Percentiles rank a stretch among this genome's conserved stretches.
Conservation (phyloP, 139 green algal genomes). For the Chlorella sp. region DNA sequence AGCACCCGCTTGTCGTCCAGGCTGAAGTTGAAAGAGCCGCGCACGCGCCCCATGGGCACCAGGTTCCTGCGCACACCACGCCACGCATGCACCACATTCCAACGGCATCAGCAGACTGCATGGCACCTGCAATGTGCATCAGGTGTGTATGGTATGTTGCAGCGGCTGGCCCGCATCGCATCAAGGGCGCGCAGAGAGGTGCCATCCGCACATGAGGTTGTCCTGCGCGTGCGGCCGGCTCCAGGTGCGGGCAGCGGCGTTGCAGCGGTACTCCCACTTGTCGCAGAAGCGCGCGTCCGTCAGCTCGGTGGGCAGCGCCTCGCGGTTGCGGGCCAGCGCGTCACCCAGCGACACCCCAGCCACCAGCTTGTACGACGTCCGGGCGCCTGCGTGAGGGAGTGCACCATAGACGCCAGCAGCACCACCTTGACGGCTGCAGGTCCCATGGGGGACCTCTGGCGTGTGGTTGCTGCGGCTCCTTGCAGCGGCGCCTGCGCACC, state of each 20-base stretch:
- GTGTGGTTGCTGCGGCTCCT: too few relatives aligned
- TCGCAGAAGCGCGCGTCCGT: conserved; percentile 51
- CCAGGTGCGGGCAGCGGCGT: conserved; percentile 78
- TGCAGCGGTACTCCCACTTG: conserved; percentile 67
- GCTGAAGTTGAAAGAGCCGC: conserved; percentile 79
- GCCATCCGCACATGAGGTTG: conserved; percentile 77
- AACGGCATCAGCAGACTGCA: too few relatives aligned
- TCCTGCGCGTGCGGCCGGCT: conserved; percentile 77
- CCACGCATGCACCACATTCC: not conserved
- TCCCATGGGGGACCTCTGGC: too few relatives aligned
- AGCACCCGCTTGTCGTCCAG: conserved; percentile 81
- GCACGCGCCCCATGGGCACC: conserved; percentile 68
- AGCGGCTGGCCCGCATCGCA: too few relatives aligned
- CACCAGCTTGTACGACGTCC: conserved; percentile 74
- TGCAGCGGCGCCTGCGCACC: too few relatives aligned
- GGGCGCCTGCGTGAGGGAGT: conserved; percentile 38
- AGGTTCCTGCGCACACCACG: conserved; percentile 58
- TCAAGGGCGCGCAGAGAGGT: too few relatives aligned
- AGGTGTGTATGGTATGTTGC: too few relatives aligned
- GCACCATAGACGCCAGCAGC: too few relatives aligned
- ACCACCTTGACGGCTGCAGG: too few relatives aligned
- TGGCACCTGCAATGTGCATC: too few relatives aligned
- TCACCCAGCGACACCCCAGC: conserved; percentile 53
- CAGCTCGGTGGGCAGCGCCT: conserved; percentile 58
- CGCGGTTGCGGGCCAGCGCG: conserved; percentile 43